Base-by-base conservation (phyloP, 2,329 filamentous ascomycete species). In the Paramyrothecium roridum region DNA sequence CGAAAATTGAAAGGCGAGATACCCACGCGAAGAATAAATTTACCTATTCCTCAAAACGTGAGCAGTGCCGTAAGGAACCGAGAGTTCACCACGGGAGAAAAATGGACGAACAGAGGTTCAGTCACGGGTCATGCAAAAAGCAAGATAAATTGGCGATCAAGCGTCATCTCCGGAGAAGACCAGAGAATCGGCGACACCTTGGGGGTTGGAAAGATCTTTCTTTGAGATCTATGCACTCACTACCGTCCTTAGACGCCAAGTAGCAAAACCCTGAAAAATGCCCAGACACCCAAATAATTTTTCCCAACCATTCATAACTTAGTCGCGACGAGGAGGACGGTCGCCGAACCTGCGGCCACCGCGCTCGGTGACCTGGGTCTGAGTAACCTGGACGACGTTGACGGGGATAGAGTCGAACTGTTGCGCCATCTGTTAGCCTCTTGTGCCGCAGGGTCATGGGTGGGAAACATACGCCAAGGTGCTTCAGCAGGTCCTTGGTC, bases 401-500 rank as follows among this genome's bases (percentile, higher is more conserved):
- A 96, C 91, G 76, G 93, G 90, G 79, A 99, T 93, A 67, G 87
- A 86, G 80, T 99, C 95, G 84, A 99, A 99, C 93, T 97, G 70
- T 60, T 30, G 10, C 26, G 19, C 2, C 21, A 33, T 57, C 65
- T 76, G 65, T 76, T 61, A 77, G 69, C 48, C 53, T 57, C 11
- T 48, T 33, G n/a, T 11, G 12, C 10, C 11, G 40, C n/a, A 30
- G 26, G 19, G 4, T 20, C 3, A 45, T 22, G 50, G 3, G 26
- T 16, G 16, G 11, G 47, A 45, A 71, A 93, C 93, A 71, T 93
- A 97, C 93, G 79, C 95, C 95, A 71, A 99, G 86, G 85, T 89
- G 91, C 91, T 99, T 99, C 75, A 99, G 86, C 70, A 99, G 84
- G 75, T 98, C 95, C 89, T 97, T 98, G 78, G 95, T 99, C 84